Conservation (phyloP, 768 basidiomycete genomes). For the Infundibulicybe gibba region DNA sequence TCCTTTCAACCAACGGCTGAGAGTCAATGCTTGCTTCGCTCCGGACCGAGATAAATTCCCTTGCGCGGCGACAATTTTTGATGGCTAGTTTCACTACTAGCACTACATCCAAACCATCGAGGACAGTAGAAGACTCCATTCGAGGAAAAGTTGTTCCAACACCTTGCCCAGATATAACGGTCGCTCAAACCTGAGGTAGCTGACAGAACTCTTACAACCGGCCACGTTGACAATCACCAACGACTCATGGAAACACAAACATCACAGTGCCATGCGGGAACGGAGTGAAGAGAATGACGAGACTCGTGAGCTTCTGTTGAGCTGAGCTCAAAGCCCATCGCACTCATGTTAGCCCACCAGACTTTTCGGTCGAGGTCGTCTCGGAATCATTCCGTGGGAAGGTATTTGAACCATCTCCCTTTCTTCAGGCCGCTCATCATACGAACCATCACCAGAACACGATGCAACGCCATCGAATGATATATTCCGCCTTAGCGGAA, state of each 20-base stretch:
- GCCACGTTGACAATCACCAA: constrained; percentile 65
- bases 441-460: constrained; percentile 42
- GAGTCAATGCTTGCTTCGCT: too few species aligned
- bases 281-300: constrained; percentile 67
- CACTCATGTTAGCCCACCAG: constrained; percentile 30
- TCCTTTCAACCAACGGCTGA: too few species aligned
- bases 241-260: constrained; percentile 83
- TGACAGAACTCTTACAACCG: constrained; percentile 60
- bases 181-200: constrained; percentile 29
- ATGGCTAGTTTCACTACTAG: too few species aligned
- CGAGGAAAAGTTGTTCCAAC: too few species aligned
- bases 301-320: constrained; percentile 62
- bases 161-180: too few species aligned
- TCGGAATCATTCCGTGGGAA: constrained; percentile 73
- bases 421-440: constrained; percentile 8
- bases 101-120: too few species aligned
- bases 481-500: constrained; percentile 68
- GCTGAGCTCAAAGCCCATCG: constrained; percentile 8
- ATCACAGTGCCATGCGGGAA: constrained; percentile 79
- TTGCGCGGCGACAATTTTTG: too few species aligned
- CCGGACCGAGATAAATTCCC: too few species aligned
- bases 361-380: constrained; percentile 74
- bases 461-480: constrained; percentile 79
- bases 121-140: too few species aligned
- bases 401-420: constrained; percentile 33